Evolutionary conservation across 139 green algal genomes (phyloP).

Genomic region (Volvox africanus): DNA sequence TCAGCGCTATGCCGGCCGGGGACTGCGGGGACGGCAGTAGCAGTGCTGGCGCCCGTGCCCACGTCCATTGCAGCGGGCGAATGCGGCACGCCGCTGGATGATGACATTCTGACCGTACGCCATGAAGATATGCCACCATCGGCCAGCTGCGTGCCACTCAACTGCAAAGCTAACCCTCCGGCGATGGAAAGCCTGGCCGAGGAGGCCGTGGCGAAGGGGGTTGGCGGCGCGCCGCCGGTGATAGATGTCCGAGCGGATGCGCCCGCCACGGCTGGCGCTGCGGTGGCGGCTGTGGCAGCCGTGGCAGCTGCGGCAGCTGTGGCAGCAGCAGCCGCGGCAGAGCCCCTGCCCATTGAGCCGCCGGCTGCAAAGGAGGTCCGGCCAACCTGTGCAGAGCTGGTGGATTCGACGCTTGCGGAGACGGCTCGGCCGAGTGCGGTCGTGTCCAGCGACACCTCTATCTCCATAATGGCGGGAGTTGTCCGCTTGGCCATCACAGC

Average conservation of each 20-base stretch:
- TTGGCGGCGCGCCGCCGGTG: neutral
- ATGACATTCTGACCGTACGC: neutral
- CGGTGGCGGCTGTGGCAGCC: neutral
- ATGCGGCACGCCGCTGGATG: neutral
- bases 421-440: neutral
- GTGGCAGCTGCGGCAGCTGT: neutral
- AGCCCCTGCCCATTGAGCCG: no score
- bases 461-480: slow-evolving; percentile 31
- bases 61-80: neutral
- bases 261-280: neutral
- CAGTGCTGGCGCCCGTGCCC: neutral
- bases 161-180: neutral
- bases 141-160: neutral
- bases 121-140: neutral
- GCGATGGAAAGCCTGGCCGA: neutral
- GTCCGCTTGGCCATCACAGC: slow-evolving; percentile 40
- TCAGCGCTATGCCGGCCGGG: neutral
- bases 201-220: neutral
- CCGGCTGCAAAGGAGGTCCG: no score
- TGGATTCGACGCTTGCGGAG: neutral
- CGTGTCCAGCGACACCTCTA: slow-evolving; percentile 41
- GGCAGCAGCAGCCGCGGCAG: no score
- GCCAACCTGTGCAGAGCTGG: no score
- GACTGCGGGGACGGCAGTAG: neutral
- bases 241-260: neutral